Base-by-base conservation (phyloP, 2,329 filamentous ascomycete species). In the Fonsecaea nubica region DNA sequence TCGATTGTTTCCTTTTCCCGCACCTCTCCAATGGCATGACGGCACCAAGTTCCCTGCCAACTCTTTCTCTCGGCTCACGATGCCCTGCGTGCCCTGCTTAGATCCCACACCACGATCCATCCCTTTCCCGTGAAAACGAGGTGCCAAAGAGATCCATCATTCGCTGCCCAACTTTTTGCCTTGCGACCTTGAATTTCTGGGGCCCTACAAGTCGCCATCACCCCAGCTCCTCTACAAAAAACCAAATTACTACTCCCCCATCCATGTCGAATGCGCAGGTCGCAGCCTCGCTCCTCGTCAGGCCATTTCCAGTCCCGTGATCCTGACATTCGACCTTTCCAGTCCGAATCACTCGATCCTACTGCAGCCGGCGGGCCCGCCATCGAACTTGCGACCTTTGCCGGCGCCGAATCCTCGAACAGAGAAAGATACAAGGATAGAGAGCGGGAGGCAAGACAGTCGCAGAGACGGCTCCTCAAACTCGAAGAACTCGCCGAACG, bases 401-500 rank as follows among this genome's bases (percentile, higher is more conserved):
- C 61, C 30, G n/a, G 15, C 45, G 40, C 45, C 56, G 12, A 35
- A 21, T 10, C 45, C 45, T 36, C 18, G 21, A 7, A 48, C 8
- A 54, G 59, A 57, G n/a, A 53, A 38, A 55, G 18, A 10, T 35
- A 50, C 9, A 25, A 21, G 25, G 45, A 21, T 1, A 25, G 18
- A 50, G 18, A 10, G 18, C 21, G 18, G 25, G 45, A 62, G 9
- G 56, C 63, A n/a, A 61, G 59, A 13, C 62, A 64, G 32, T n/a
- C 42, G 10, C n/a, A 61, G 13, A 71, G 72, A 64, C 32, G 72
- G 58, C 62, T 72, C 12, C 45, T 56, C 21, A 74, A 74, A 58
- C 68, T 74, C 33, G 45, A 71, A 57, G 38, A 64, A 10, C 70
- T 73, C 25, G 70, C 69, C 42, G 63, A 71, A n/a, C 32, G 58